phyloP scores from a whole-genome alignment of 345 rosid species.

The Mangifera indica region DNA sequence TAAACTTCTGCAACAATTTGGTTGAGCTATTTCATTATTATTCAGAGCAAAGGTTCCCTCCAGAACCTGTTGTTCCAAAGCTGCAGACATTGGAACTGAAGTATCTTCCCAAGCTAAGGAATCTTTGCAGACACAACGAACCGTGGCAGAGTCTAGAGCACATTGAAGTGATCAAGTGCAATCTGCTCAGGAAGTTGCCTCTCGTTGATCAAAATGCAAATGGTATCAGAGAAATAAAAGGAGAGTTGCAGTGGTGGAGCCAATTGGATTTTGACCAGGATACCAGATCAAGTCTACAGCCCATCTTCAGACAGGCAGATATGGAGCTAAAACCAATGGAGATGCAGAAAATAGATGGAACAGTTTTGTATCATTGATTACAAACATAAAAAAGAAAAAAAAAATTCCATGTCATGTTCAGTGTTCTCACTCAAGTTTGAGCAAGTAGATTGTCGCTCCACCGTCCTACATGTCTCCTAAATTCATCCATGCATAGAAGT shows the following conservation, averaged over 20 bases:
- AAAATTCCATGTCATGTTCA: too few species aligned
- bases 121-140: slow-evolving; percentile 18
- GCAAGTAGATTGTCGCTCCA: too few species aligned
- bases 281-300: slow-evolving; percentile 10
- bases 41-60: slow-evolving; percentile 13
- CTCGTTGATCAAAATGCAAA: slow-evolving; percentile 17
- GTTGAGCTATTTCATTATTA: slow-evolving; percentile 22
- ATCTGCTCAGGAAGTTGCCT: slow-evolving; percentile 27
- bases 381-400: too few species aligned
- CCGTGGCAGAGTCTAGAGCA: slow-evolving; percentile 29
- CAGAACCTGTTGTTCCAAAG: slow-evolving; percentile 28
- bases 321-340: slow-evolving; percentile 4
- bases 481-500: too few species aligned
- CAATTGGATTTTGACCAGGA: slow-evolving; percentile 20
- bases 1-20: slow-evolving; percentile 34
- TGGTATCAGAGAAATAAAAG: slow-evolving; percentile 29
- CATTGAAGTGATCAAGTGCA: slow-evolving; percentile 36
- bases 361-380: not conserved
- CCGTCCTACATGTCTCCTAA: too few species aligned
- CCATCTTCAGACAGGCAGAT: slow-evolving; percentile 4
- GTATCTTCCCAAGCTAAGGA: slow-evolving; percentile 32
- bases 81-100: slow-evolving; percentile 28
- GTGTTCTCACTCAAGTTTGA: too few species aligned
- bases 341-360: slow-evolving; percentile 11
- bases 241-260: slow-evolving; percentile 40